These are phyloP conservation scores for Stenocarpella maydis DNA, from an alignment of 2,329 filamentous ascomycete species.

Conservation along the genomic window DNA sequence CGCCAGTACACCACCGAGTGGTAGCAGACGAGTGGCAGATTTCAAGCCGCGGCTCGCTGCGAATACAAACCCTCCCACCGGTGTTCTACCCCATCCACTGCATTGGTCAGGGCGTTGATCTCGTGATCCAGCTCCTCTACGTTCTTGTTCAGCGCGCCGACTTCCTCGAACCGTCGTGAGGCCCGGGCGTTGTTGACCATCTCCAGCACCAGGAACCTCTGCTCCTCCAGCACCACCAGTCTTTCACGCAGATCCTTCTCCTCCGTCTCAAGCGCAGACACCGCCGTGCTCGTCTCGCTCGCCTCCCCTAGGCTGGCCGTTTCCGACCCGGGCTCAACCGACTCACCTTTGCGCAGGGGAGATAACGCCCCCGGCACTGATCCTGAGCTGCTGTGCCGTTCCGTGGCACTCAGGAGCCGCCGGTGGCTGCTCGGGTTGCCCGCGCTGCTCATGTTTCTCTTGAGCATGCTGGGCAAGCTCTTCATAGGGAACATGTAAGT, in stretches of 20 bases:
- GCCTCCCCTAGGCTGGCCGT: slow-evolving; percentile 55
- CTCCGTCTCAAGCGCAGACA: slow-evolving; percentile 75
- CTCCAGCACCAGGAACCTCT: slow-evolving; percentile 85
- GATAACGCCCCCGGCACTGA: slow-evolving; percentile 40
- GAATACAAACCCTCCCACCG: slow-evolving; percentile 63
- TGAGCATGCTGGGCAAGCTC: slow-evolving; percentile 72
- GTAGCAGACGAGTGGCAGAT: not conserved
- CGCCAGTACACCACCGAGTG: not conserved
- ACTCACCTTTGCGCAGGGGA: slow-evolving; percentile 58
- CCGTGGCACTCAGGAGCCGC: slow-evolving; percentile 40
- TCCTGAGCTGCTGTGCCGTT: slow-evolving; percentile 29
- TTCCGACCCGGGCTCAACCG: slow-evolving; percentile 50
- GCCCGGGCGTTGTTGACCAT: slow-evolving; percentile 84
- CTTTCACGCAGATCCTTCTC: slow-evolving; percentile 83
- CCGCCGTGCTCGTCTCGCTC: slow-evolving; percentile 61
- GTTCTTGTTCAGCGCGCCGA: slow-evolving; percentile 80
- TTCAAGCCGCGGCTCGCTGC: slow-evolving; percentile 36
- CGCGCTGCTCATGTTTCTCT: slow-evolving; percentile 47
- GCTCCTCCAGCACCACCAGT: slow-evolving; percentile 87
- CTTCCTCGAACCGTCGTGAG: slow-evolving; percentile 84
- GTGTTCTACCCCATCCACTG: slow-evolving; percentile 72
- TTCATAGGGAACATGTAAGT: slow-evolving; percentile 91
- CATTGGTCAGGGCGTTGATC: slow-evolving; percentile 72
- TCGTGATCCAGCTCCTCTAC: slow-evolving; percentile 83
- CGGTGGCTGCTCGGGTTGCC: slow-evolving; percentile 38